Percentiles rank a stretch among this genome's conserved stretches.
phyloP scores from a whole-genome alignment of 345 rosid genomes.

The Gossypium herbaceum region DNA sequence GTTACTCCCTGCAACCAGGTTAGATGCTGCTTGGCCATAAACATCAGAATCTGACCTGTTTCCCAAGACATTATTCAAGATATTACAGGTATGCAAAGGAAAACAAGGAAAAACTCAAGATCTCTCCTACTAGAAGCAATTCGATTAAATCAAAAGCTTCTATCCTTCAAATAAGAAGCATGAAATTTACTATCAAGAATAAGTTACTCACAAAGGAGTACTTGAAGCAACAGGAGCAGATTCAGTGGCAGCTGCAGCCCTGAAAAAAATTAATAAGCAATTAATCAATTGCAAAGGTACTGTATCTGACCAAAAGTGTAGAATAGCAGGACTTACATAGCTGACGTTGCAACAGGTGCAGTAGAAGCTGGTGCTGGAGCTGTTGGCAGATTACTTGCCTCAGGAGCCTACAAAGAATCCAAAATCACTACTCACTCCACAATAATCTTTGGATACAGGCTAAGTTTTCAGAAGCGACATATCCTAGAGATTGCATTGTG shows the following conservation, averaged over 20 bases:
- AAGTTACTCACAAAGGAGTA: slow-evolving; percentile 22
- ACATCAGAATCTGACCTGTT: slow-evolving; percentile 10
- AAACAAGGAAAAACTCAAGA: not conserved
- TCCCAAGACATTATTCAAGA: not conserved
- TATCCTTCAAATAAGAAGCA: not conserved
- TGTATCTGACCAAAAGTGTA: not conserved
- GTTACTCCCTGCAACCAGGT: slow-evolving; percentile 81
- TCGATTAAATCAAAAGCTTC: not conserved
- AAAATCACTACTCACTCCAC: not conserved
- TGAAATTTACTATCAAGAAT: slow-evolving; percentile 11
- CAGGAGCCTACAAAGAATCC: slow-evolving; percentile 39
- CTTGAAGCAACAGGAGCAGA: slow-evolving; percentile 33
- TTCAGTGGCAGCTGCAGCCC: slow-evolving; percentile 20
- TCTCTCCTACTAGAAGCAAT: not conserved
- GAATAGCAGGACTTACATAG: not conserved
- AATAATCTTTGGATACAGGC: not conserved
- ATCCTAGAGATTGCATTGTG: not conserved
- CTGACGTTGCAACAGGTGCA: not conserved
- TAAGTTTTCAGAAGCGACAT: not conserved
- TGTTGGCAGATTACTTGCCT: slow-evolving; percentile 33
- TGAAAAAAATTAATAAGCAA: not conserved
- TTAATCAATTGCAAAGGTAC: not conserved
- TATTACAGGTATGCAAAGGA: slow-evolving; percentile 16
- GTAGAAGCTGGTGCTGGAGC: slow-evolving; percentile 18
- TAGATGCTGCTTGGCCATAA: slow-evolving; percentile 78